Evolutionary conservation across 495 filamentous ascomycete species (phyloP).

Genomic region (Chaetomium cochliodes): DNA sequence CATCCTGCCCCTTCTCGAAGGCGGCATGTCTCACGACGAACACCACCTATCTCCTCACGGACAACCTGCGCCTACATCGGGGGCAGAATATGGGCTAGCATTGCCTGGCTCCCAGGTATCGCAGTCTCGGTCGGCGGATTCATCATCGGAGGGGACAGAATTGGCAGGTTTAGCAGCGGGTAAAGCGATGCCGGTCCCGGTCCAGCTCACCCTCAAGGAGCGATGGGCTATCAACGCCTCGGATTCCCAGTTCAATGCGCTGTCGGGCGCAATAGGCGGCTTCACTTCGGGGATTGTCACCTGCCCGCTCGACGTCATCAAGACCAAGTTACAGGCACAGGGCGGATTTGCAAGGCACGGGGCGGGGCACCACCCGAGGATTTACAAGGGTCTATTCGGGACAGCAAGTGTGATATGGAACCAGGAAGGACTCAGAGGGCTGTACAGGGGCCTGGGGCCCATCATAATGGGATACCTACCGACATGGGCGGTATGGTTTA

Average conservation of each 20-base stretch:
- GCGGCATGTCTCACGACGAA: constrained; percentile 51
- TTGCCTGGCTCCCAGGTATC: constrained; percentile 17
- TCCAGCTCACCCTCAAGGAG: constrained; percentile 56
- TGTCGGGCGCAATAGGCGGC: constrained; percentile 84
- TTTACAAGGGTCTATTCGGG: constrained; percentile 84
- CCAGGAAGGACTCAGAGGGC: constrained; percentile 82
- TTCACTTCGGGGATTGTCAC: constrained; percentile 91
- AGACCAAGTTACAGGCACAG: constrained; percentile 96
- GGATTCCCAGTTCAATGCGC: constrained; percentile 55
- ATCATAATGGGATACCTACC: constrained; percentile 94
- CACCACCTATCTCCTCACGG: constrained; percentile 38
- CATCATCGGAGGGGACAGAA: constrained; percentile 11
- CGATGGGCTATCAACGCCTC: constrained; percentile 50
- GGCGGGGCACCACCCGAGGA: constrained; percentile 46
- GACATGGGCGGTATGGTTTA: constrained; percentile 98
- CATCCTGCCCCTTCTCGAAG: constrained; percentile 13
- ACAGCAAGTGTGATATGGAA: constrained; percentile 80
- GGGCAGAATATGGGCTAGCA: constrained; percentile 46
- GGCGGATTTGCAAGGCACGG: constrained; percentile 64
- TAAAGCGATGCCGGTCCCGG: constrained; percentile 36
- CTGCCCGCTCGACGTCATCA: constrained; percentile 97
- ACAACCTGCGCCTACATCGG: constrained; percentile 33
- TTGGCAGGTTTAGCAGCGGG: constrained; percentile 7
- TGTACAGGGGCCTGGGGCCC: constrained; percentile 91
- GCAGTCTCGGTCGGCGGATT: constrained; percentile 21